Conservation (phyloP, 139 green algal species). For the Gonium pectorale region DNA sequence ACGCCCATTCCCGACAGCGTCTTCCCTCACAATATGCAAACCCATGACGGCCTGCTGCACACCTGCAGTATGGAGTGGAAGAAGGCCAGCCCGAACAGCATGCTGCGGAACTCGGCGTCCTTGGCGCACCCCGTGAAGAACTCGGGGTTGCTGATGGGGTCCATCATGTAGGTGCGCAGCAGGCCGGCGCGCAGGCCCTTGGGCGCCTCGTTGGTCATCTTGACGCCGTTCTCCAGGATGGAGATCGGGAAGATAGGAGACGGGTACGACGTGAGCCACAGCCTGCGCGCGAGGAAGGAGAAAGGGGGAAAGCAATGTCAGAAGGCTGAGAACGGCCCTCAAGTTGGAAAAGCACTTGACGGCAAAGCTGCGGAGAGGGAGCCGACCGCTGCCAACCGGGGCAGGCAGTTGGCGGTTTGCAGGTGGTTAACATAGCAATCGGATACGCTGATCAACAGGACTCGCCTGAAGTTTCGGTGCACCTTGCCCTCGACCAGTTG, state of each 20-base stretch:
- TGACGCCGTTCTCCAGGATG: constrained; percentile 81
- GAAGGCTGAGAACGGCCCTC: no score
- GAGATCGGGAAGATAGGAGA: constrained; percentile 78
- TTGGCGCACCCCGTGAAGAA: constrained; percentile 79
- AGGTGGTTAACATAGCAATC: no score
- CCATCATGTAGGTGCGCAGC: constrained; percentile 78
- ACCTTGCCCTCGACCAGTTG: constrained; percentile 73
- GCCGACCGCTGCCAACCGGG: no score
- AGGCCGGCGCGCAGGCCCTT: constrained; percentile 76
- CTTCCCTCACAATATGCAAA: background rate
- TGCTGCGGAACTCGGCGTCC: constrained; percentile 72
- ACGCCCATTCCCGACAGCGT: background rate
- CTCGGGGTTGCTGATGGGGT: constrained; percentile 75
- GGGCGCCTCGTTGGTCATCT: constrained; percentile 84
- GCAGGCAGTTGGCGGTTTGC: no score
- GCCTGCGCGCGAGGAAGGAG: constrained; percentile 34
- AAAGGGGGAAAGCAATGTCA: background rate
- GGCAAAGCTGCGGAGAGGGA: no score
- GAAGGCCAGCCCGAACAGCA: constrained; percentile 83
- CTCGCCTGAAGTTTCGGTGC: constrained; percentile 61
- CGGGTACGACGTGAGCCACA: constrained; percentile 86
- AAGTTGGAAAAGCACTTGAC: no score
- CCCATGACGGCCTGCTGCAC: background rate
- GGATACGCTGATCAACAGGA: no score
- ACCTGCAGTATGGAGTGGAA: constrained; percentile 82